Percentiles rank a stretch among this genome's conserved stretches.
Evolutionary conservation across 805 yeast genomes (phyloP).

Genomic region (Suhomyces tanzawaensis): DNA sequence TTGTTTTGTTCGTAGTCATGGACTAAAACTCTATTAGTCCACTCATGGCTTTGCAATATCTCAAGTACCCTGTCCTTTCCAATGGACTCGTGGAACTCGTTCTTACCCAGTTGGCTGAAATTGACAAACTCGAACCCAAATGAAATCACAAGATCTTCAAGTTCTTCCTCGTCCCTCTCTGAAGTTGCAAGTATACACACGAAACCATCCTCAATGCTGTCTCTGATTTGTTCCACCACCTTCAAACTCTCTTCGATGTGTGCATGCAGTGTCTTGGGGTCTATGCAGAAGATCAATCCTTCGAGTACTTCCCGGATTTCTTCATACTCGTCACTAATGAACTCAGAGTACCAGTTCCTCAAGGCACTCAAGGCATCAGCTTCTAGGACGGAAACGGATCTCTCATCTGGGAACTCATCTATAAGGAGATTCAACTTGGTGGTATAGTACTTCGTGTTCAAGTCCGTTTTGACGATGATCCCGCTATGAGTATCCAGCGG

Average conservation of each 20-base stretch:
- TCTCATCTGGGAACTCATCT: slow-evolving; percentile 34
- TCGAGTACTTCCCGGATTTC: slow-evolving; percentile 47
- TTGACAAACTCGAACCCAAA: slow-evolving; percentile 46
- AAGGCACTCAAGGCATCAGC: slow-evolving; percentile 17
- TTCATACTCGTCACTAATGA: slow-evolving; percentile 30
- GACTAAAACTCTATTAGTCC: slow-evolving; percentile 27
- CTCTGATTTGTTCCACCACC: slow-evolving; percentile 9
- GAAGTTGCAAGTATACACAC: slow-evolving; percentile 26
- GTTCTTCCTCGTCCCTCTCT: slow-evolving; percentile 15
- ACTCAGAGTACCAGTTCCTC: slow-evolving; percentile 39
- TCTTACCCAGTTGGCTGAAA: slow-evolving; percentile 27
- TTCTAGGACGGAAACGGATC: not conserved
- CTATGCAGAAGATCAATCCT: slow-evolving; percentile 45
- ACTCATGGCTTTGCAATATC: slow-evolving; percentile 47
- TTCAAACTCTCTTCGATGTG: slow-evolving; percentile 15
- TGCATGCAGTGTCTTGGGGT: slow-evolving; percentile 15
- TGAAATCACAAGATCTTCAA: slow-evolving; percentile 39
- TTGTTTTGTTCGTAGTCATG: slow-evolving; percentile 21
- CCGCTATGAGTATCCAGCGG: slow-evolving; percentile 30
- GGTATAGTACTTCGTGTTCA: slow-evolving; percentile 33
- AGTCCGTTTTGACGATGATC: slow-evolving; percentile 22
- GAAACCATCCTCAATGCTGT: slow-evolving; percentile 26
- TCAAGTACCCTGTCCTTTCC: slow-evolving; percentile 47
- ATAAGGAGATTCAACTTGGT: slow-evolving; percentile 29
- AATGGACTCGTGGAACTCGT: slow-evolving; percentile 42